phyloP scores from a whole-genome alignment of 2,329 filamentous ascomycete species.

The Ilyonectria destructans region DNA sequence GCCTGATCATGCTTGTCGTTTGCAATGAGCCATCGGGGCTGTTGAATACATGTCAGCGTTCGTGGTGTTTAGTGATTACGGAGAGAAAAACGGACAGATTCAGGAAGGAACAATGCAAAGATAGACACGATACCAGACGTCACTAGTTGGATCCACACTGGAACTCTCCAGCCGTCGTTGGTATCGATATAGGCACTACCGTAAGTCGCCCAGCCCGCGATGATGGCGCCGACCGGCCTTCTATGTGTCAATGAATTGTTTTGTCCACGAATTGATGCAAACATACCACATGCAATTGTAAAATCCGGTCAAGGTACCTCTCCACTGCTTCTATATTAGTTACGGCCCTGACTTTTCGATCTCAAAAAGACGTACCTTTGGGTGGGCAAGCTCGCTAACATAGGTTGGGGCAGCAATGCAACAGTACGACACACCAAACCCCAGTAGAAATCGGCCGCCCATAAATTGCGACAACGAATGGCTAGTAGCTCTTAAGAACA shows the following conservation, averaged over 20 bases:
- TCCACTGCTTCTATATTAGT: constrained; percentile 54
- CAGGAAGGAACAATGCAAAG: constrained; percentile 57
- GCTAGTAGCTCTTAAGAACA: constrained; percentile 49
- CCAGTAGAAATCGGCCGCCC: constrained; percentile 69
- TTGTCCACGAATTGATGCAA: neutral
- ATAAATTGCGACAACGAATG: constrained; percentile 58
- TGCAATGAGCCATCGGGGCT: constrained; percentile 60
- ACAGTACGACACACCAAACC: constrained; percentile 64
- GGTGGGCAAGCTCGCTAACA: constrained; percentile 68
- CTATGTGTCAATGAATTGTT: neutral
- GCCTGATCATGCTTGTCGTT: constrained; percentile 57
- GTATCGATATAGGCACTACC: constrained; percentile 60
- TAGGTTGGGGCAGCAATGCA: constrained; percentile 59
- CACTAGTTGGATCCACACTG: constrained; percentile 57
- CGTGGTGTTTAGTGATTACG: no score
- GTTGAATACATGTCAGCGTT: neutral
- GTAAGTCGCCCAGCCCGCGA: constrained; percentile 69
- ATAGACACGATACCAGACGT: constrained; percentile 56
- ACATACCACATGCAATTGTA: constrained; percentile 56
- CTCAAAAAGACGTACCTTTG: constrained; percentile 40
- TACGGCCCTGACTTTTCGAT: accelerated
- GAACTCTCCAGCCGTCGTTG: constrained; percentile 56
- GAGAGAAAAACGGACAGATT: constrained; percentile 48
- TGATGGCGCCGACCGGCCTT: constrained; percentile 54
- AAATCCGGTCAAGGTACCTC: constrained; percentile 60